Evolutionary conservation across 768 basidiomycete species (phyloP).

Genomic region (Daedalea quercina): DNA sequence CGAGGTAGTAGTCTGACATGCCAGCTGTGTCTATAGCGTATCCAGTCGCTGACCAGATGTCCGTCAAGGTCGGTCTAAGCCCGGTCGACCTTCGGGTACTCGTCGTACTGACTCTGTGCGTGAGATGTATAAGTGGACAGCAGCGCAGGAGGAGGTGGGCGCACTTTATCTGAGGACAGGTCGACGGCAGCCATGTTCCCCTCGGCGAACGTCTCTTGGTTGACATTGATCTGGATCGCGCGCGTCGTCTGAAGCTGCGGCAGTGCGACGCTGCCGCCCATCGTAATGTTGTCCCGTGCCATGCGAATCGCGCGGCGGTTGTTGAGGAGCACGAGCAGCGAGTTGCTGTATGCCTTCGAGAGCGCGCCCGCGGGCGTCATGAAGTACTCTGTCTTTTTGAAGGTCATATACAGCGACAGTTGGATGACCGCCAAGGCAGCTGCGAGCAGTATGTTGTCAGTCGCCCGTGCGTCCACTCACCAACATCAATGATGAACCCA

Average conservation of each 20-base stretch:
- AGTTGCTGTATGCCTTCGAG: constrained; percentile 2
- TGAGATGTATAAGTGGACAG: neutral
- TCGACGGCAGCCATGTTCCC: neutral
- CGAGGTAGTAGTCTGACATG: too few relatives aligned
- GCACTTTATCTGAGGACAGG: neutral
- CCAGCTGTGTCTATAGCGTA: too few relatives aligned
- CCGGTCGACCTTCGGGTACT: neutral
- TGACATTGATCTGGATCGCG: neutral
- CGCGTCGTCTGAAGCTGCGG: neutral
- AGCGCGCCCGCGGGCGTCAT: neutral
- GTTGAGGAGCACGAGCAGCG: constrained; percentile 2
- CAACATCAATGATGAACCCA: neutral
- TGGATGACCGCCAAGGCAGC: neutral
- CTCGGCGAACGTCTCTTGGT: neutral
- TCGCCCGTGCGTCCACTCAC: too few relatives aligned
- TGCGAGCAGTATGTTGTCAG: neutral
- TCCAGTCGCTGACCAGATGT: too few relatives aligned
- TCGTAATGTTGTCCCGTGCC: neutral
- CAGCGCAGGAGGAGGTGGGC: neutral
- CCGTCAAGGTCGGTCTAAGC: too few relatives aligned
- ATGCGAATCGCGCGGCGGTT: neutral
- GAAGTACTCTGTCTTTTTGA: neutral
- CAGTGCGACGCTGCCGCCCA: neutral
- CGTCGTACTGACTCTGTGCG: neutral
- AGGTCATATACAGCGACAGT: neutral